Evolutionary conservation across 23 red algal genomes (phyloP).

Genomic region (Gracilaria caudata): DNA sequence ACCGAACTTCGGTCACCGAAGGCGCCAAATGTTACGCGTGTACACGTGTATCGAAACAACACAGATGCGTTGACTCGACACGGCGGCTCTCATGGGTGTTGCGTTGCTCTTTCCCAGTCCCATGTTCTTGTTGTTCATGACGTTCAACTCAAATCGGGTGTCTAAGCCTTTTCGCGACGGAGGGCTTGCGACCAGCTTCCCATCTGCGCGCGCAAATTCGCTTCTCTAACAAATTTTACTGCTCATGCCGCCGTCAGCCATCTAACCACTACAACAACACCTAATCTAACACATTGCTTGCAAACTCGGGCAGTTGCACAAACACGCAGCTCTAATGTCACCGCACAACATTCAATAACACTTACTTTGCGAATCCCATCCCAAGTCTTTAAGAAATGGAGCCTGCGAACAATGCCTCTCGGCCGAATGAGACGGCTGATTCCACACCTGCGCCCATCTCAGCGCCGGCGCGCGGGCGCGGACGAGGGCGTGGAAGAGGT

Average conservation of each 20-base stretch:
- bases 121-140: too few relatives aligned
- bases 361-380: background rate
- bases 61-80: background rate
- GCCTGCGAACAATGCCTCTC: background rate
- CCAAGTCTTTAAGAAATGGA: background rate
- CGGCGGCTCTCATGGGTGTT: too few relatives aligned
- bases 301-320: too few relatives aligned
- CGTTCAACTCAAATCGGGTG: too few relatives aligned
- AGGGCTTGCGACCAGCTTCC: too few relatives aligned
- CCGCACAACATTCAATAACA: background rate
- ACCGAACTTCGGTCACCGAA: too few relatives aligned
- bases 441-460: background rate
- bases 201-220: too few relatives aligned
- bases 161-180: too few relatives aligned
- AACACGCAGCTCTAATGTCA: background rate
- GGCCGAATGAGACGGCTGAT: background rate
- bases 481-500: slow-evolving; percentile 38
- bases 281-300: background rate
- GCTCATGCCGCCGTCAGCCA: too few relatives aligned
- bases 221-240: too few relatives aligned
- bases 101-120: too few relatives aligned
- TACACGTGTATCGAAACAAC: background rate
- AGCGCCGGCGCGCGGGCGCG: background rate
- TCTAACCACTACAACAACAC: too few relatives aligned
- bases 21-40: background rate